Base-by-base conservation (phyloP, 768 basidiomycete species). In the Phaeotremella skinneri region DNA sequence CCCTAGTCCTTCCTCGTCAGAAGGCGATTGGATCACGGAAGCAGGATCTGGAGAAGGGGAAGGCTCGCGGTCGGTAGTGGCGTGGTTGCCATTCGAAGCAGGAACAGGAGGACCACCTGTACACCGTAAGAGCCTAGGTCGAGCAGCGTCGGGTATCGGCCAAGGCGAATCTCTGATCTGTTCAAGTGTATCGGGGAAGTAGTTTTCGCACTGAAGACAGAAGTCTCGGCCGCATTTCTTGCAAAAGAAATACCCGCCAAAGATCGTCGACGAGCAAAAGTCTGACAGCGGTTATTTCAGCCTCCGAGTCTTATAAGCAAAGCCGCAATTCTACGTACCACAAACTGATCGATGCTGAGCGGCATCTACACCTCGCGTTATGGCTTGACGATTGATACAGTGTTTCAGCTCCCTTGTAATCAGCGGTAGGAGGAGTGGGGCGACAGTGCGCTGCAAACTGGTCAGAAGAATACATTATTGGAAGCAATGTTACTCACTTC, bases 221-320 rank as follows among this genome's bases (percentile, higher is more conserved):
- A 88, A 85, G 77, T 96, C 93, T 9, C 90, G 85, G 3, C 90
- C 93, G 74, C 93, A 97, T 37, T 84, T 73, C n/a, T 87, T 83
- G 74, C 91, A 94, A 83, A 93, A 88, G 85, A 89, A 94, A 29
- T 85, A 87, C 57, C 85, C 85, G 4, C 88, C 87, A 76, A 94
- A 94, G 57, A 94, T 85, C 13, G 91, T 93, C 3, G 90, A 92
- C 82, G 90, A 88, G 76, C 92, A 96, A 1, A 88, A 90, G 77
- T 96, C 91, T 94, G 73, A n/a, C 20, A 26, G 26, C 23, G 11
- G 9, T 45, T 9, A 21, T 90, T 89, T 52, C 32, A 52, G 32
- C 32, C 21, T 45, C 20, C 6, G 6, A 23, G 31, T 20, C n/a
- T 45, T 25, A 11, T 9, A 42, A 26, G 4, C 13, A 30, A 25